Conservation (phyloP, 179 eudicot genomes). For the Heliamphora pulchella region DNA sequence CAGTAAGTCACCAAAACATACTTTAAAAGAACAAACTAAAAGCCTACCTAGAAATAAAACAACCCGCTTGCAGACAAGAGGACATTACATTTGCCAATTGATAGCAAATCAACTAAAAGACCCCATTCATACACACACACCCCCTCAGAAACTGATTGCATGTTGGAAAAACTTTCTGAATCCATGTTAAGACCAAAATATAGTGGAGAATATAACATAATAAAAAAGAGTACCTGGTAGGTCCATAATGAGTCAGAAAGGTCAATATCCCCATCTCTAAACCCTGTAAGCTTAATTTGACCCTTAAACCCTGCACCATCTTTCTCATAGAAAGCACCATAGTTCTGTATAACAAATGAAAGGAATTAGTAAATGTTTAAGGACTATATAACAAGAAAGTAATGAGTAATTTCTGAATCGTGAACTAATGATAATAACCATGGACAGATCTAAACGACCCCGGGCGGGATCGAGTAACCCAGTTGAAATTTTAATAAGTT, state of each 20-base stretch:
- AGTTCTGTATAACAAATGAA: constrained; percentile 48
- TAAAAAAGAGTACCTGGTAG: constrained; percentile 52
- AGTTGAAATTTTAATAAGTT: neutral
- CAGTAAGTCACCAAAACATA: neutral
- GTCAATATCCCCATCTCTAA: constrained; percentile 53
- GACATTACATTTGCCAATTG: neutral
- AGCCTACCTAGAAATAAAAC: neutral
- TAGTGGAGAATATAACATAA: constrained; percentile 3
- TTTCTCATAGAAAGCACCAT: constrained; percentile 87
- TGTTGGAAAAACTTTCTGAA: neutral
- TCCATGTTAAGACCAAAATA: constrained; percentile 1
- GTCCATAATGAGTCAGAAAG: constrained; percentile 63
- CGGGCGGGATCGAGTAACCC: neutral
- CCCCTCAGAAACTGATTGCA: constrained; percentile 6
- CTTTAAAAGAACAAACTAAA: neutral
- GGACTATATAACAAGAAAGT: neutral
- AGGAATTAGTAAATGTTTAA: neutral
- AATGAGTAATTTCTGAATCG: neutral
- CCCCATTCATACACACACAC: neutral
- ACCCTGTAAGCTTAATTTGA: constrained; percentile 62
- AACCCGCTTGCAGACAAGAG: neutral
- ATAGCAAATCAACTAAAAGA: neutral
- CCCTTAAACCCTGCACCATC: constrained; percentile 98
- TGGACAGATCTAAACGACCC: neutral
- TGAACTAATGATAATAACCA: neutral